Evolutionary conservation across 495 filamentous ascomycete genomes (phyloP).

Genomic region (Penicillium canescens): DNA sequence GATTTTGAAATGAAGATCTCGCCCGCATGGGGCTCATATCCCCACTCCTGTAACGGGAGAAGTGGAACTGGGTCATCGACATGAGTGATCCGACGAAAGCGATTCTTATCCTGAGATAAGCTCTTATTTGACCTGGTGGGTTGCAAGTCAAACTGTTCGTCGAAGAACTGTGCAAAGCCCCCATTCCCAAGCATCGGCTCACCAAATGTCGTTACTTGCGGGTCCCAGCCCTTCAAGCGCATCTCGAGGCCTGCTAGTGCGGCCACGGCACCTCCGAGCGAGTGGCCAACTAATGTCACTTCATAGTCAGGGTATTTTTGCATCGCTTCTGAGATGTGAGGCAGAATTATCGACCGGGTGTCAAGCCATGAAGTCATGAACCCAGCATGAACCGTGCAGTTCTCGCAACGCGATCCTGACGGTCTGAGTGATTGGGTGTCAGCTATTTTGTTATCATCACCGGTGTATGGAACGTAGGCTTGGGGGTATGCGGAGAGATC

Average conservation of each 20-base stretch:
- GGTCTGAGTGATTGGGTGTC: neutral
- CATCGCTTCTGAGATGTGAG: constrained; percentile 54
- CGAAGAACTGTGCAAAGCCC: constrained; percentile 66
- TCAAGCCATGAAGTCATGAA: constrained; percentile 83
- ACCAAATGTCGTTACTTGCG: constrained; percentile 86
- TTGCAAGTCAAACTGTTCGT: constrained; percentile 60
- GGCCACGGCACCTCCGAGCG: constrained; percentile 89
- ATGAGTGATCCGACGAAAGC: constrained; percentile 83
- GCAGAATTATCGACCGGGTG: constrained; percentile 64
- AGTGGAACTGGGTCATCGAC: constrained; percentile 85
- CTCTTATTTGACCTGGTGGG: no score
- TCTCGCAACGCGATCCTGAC: constrained; percentile 52
- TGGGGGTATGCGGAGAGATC: constrained; percentile 88
- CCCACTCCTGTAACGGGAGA: constrained; percentile 83
- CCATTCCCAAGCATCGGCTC: constrained; percentile 85
- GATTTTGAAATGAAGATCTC: constrained; percentile 82
- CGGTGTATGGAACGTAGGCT: constrained; percentile 80
- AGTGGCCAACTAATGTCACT: constrained; percentile 83
- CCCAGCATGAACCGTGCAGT: constrained; percentile 90
- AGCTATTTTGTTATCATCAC: constrained; percentile 35
- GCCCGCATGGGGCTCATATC: constrained; percentile 78
- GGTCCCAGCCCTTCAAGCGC: constrained; percentile 63
- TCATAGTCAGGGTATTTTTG: constrained; percentile 66
- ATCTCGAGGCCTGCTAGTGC: constrained; percentile 83
- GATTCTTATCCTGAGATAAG: neutral